Evolutionary conservation across 1,284 basidiomycete genomes (phyloP).

Genomic region (Tylopilus orsonianus): DNA sequence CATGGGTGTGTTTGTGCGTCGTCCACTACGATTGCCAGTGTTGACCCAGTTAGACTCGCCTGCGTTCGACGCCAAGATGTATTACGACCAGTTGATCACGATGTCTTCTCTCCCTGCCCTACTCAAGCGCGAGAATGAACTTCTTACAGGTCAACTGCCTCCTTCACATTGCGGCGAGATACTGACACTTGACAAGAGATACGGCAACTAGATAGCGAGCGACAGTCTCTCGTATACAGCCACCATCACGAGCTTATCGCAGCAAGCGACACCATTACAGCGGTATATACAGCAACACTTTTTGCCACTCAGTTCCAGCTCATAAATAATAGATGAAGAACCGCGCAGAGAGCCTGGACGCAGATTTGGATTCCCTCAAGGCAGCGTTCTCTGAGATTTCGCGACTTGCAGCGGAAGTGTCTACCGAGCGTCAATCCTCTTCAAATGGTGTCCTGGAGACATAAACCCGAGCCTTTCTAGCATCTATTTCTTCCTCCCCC

Average conservation of each 20-base stretch:
- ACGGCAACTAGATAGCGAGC: slow-evolving; percentile 81
- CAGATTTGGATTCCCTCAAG: slow-evolving; percentile 76
- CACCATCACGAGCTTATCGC: slow-evolving; percentile 93
- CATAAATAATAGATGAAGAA: slow-evolving; percentile 67
- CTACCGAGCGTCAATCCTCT: slow-evolving; percentile 39
- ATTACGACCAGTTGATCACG: slow-evolving; percentile 83
- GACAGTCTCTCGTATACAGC: slow-evolving; percentile 90
- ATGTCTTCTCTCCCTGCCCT: slow-evolving; percentile 71
- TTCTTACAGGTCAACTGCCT: slow-evolving; percentile 54
- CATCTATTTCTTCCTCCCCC: neutral
- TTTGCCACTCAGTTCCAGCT: neutral
- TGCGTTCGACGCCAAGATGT: slow-evolving; percentile 78
- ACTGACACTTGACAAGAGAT: slow-evolving; percentile 57
- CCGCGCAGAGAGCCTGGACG: slow-evolving; percentile 78
- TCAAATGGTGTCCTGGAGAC: neutral
- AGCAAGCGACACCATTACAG: slow-evolving; percentile 87
- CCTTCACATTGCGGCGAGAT: slow-evolving; percentile 7
- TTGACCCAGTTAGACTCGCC: slow-evolving; percentile 57
- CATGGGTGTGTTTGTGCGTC: slow-evolving; percentile 47
- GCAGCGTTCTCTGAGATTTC: slow-evolving; percentile 84
- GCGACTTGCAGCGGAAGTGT: slow-evolving; percentile 68
- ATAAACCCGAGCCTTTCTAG: slow-evolving; percentile 3
- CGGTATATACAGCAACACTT: slow-evolving; percentile 49
- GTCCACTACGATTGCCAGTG: neutral
- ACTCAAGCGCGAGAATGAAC: slow-evolving; percentile 76